Percentiles rank a stretch among this genome's conserved stretches.
phyloP scores from a whole-genome alignment of 805 yeast genomes.

The Cyberlindnera subsufficiens region DNA sequence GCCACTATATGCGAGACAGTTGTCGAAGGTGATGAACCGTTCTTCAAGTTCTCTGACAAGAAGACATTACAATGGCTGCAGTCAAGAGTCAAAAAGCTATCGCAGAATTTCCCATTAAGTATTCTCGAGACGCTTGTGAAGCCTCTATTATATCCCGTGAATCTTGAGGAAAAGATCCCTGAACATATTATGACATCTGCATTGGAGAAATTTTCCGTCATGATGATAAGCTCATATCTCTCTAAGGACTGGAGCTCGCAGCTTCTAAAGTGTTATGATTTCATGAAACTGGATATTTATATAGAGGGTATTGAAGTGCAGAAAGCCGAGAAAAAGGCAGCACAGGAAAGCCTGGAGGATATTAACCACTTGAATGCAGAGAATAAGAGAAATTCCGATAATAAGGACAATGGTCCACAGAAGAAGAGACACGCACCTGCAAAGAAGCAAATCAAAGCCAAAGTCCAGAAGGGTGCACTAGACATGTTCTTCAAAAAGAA shows the following conservation, averaged over 20 bases:
- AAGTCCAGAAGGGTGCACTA: conserved; percentile 59
- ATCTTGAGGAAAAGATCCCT: conserved; percentile 28
- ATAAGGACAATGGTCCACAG: conserved; percentile 18
- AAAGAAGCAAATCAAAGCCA: conserved; percentile 35
- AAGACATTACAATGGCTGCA: conserved; percentile 35
- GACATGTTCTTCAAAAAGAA: conserved; percentile 55
- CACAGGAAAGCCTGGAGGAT: conserved; percentile 26
- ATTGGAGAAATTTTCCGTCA: conserved; percentile 36
- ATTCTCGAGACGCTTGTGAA: conserved; percentile 22
- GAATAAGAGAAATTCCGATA: conserved; percentile 10
- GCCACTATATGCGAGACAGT: conserved; percentile 32
- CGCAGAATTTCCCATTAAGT: conserved; percentile 32
- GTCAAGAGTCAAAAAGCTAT: conserved; percentile 31
- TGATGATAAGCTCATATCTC: conserved; percentile 42
- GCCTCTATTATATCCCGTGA: conserved; percentile 24
- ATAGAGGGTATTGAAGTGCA: conserved; percentile 11
- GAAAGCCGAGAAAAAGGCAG: conserved; percentile 23
- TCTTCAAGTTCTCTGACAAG: conserved; percentile 36
- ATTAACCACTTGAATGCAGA: conserved; percentile 21
- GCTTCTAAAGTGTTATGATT: conserved; percentile 27
- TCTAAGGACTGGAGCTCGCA: conserved; percentile 17
- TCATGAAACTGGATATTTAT: conserved; percentile 27
- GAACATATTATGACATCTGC: conserved; percentile 30
- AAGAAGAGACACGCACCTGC: conserved; percentile 22
- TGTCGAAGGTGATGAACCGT: conserved; percentile 38